Percentiles rank a stretch among this genome's conserved stretches.
Conservation (phyloP, 495 filamentous ascomycete genomes). For the Penicillium salamii region DNA sequence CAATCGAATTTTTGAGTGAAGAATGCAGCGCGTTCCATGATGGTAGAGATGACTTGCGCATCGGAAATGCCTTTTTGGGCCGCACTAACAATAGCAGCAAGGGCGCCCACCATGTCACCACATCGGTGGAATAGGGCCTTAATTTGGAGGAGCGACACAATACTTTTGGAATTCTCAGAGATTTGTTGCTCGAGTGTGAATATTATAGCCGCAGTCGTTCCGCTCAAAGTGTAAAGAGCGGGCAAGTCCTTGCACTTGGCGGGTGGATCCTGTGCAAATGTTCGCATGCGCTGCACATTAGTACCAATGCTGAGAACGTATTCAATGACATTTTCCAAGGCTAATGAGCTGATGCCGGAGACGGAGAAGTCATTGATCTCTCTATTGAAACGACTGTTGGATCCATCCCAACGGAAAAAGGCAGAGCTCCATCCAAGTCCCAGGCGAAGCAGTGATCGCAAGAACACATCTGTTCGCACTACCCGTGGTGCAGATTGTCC, state of each 20-base stretch:
- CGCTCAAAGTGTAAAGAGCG: constrained; percentile 35
- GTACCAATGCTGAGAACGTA: constrained; percentile 66
- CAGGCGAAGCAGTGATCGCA: constrained; percentile 64
- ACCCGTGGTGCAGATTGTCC: constrained; percentile 14
- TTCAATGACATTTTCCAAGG: constrained; percentile 55
- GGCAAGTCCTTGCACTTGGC: constrained; percentile 28
- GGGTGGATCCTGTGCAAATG: constrained; percentile 50
- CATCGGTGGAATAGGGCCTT: constrained; percentile 62
- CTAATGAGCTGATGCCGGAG: constrained; percentile 62
- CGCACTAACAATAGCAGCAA: constrained; percentile 57
- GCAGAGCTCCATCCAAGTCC: constrained; percentile 78
- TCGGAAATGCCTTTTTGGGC: constrained; percentile 56
- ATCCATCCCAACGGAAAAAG: constrained; percentile 67
- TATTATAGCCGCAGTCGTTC: constrained; percentile 32
- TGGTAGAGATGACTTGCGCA: constrained; percentile 63
- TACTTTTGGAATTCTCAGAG: constrained; percentile 16
- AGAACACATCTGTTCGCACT: constrained; percentile 47
- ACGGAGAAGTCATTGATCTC: constrained; percentile 54
- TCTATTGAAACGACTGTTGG: constrained; percentile 56
- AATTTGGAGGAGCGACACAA: constrained; percentile 58
- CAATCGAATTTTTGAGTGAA: constrained; percentile 61
- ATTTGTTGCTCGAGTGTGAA: constrained; percentile 40
- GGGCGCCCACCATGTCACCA: constrained; percentile 57
- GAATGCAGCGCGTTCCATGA: constrained; percentile 62
- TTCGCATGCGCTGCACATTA: constrained; percentile 58